Percentiles rank a stretch among this genome's conserved stretches.
Conservation (phyloP, 2,329 filamentous ascomycete species). For the Graphilbum sp. region DNA sequence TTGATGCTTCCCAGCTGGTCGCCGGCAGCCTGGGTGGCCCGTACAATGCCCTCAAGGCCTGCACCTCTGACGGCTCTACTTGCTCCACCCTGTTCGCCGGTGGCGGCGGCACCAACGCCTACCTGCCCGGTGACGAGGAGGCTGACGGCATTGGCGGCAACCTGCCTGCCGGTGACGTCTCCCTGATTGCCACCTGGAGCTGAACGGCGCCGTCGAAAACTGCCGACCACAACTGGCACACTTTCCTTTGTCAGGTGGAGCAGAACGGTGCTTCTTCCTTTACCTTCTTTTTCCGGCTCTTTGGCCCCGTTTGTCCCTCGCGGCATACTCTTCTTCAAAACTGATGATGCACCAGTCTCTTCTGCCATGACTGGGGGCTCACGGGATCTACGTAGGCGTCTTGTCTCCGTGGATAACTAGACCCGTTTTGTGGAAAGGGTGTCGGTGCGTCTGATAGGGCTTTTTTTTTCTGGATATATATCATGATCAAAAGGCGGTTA, state of each 20-base stretch:
- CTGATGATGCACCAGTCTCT: not conserved
- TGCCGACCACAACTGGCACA: not conserved
- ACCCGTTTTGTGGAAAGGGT: too few species aligned
- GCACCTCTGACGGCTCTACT: constrained; percentile 17
- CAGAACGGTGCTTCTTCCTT: not conserved
- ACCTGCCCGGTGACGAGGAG: constrained; percentile 17
- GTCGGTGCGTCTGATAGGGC: constrained; percentile 3
- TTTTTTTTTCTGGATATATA: not conserved
- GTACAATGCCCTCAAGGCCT: constrained; percentile 20
- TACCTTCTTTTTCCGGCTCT: too few species aligned
- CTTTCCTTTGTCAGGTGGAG: not conserved
- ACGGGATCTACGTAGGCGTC: too few species aligned
- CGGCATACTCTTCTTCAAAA: not conserved
- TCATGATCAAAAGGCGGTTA: not conserved
- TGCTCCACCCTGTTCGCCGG: constrained; percentile 18
- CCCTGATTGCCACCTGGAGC: constrained; percentile 9
- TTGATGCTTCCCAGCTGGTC: constrained; percentile 33
- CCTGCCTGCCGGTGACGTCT: constrained; percentile 12
- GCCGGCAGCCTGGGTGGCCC: constrained; percentile 20
- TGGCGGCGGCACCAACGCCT: constrained; percentile 17
- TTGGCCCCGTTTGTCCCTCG: not conserved
- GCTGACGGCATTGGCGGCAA: constrained; percentile 20
- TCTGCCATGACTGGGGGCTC: too few species aligned
- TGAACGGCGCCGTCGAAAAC: not conserved
- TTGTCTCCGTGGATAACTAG: too few species aligned